These are phyloP conservation scores for Thielaviopsis musarum DNA, from an alignment of 2,329 filamentous ascomycete species.

Conservation along the genomic window DNA sequence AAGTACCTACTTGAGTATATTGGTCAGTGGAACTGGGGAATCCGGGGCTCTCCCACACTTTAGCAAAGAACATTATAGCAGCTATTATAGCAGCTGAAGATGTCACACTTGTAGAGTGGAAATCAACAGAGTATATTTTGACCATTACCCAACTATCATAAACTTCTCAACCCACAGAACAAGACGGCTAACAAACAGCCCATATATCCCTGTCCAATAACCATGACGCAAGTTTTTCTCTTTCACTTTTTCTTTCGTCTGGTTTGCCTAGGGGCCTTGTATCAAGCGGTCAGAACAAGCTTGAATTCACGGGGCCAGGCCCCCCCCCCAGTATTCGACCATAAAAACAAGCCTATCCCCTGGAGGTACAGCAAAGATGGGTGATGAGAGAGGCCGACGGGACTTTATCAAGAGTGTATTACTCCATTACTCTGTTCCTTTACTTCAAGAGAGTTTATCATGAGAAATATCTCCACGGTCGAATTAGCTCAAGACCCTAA, in stretches of 20 bases:
- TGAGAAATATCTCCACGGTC: no score
- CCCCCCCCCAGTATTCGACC: no score
- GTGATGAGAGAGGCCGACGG: background rate
- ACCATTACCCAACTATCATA: background rate
- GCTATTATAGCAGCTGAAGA: background rate
- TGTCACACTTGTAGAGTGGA: background rate
- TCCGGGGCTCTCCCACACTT: background rate
- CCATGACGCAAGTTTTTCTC: background rate
- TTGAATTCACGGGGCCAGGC: background rate
- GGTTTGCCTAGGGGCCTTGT: background rate
- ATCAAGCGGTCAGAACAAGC: background rate
- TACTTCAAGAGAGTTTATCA: no score
- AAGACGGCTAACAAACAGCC: background rate
- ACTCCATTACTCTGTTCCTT: background rate
- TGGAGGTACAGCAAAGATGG: no score
- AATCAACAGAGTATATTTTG: background rate
- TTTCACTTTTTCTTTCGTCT: background rate
- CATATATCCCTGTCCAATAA: background rate
- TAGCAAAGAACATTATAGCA: background rate
- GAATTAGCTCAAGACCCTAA: no score
- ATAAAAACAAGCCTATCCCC: background rate
- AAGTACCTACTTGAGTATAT: background rate
- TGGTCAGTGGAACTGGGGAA: background rate
- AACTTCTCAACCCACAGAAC: background rate
- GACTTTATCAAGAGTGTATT: background rate